Conservation (phyloP, 768 basidiomycete genomes). For the Lactifluus echinatus region DNA sequence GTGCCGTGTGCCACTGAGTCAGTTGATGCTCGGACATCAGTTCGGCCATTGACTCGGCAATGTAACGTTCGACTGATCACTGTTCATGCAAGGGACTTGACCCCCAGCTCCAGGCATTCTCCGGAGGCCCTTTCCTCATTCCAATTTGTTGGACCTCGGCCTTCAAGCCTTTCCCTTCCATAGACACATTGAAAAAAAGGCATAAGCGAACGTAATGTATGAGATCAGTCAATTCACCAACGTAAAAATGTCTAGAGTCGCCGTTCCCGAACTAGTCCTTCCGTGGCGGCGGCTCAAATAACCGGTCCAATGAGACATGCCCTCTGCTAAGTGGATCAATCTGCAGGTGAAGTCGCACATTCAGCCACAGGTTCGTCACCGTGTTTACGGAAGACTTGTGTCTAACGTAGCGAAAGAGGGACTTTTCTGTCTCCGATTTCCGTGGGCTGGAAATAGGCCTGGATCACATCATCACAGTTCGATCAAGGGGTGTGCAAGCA, state of each 20-base stretch:
- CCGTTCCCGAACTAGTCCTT: not conserved
- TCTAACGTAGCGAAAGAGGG: no score
- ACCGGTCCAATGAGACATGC: not conserved
- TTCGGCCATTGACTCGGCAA: not conserved
- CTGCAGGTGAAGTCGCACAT: not conserved
- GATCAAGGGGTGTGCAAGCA: no score
- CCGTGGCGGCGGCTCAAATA: not conserved
- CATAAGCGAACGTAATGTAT: not conserved
- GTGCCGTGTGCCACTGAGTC: not conserved
- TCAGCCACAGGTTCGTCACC: no score
- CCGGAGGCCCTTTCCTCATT: not conserved
- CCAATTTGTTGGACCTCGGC: not conserved
- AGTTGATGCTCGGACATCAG: not conserved
- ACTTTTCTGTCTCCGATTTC: no score
- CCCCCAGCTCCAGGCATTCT: not conserved
- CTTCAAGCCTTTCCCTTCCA: not conserved
- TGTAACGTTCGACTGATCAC: not conserved
- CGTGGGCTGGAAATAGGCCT: no score
- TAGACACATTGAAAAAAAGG: not conserved
- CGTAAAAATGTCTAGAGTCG: not conserved
- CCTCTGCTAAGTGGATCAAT: not conserved
- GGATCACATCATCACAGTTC: no score
- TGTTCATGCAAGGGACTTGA: not conserved
- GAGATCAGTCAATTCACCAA: no score
- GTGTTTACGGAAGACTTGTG: not conserved